Base-by-base conservation (phyloP, 2,329 filamentous ascomycete genomes). In the Ascomycota sp. region DNA sequence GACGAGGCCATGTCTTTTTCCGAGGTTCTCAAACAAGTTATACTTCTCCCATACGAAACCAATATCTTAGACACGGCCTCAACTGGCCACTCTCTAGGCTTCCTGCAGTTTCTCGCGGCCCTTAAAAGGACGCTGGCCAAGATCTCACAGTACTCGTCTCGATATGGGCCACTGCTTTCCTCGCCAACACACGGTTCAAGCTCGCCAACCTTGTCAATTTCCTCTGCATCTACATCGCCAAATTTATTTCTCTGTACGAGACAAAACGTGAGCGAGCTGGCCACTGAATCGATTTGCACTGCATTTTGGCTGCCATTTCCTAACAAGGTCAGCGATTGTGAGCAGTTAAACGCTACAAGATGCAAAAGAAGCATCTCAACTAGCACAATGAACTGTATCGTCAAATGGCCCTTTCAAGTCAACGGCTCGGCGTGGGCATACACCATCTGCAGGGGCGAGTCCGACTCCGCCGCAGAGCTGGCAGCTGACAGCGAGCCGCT, bases 1-100 rank as follows among this genome's bases (percentile, higher is more conserved):
- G 89, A 98, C 51, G 89, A 98, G 57, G 89, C 89, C 53, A 98
- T 98, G 89, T 94, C 85, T 33, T 98, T 98, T 50, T 89, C 89
- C 51, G 89, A 98, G 61, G 89, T 98, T 39, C 69, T 98, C 46
- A 98, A 98, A 58, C 89, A 98, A 57, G 89, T 98, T 60, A 95
- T 95, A 60, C 92, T 82, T 25, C 78, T 95, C 50, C 92, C 83
- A 29, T 98, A 98, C 68, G 89, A 95, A 55, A 82, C 86, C 46
- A 95, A 98, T 59, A 81, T 98, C 54, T 98, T 98, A 68, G 89
- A 98, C 55, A 98, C 89, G 22, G 89, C 89, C 4, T 89, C 89
- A 11, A 98, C 89, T 11, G 89, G 89, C 42, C 89, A 98, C 65
- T 98, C 89, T 2, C 75, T 98, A 35, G 86, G 89, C 44, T 98